Evolutionary conservation across 2,329 filamentous ascomycete species (phyloP).

Genomic region (Anisogramma anomala): DNA sequence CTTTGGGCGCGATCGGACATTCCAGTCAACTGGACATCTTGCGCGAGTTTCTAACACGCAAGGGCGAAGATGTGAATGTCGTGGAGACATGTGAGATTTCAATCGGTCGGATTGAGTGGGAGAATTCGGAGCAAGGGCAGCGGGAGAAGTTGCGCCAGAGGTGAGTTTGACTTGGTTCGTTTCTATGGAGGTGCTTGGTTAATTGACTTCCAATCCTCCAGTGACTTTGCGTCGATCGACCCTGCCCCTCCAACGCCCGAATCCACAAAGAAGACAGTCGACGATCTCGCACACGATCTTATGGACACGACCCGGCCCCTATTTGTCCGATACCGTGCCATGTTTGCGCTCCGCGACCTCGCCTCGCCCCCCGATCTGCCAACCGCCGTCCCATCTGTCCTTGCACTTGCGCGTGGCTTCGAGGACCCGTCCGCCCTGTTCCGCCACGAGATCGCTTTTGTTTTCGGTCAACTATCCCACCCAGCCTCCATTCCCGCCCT

Average conservation of each 20-base stretch:
- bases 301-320: conserved; percentile 70
- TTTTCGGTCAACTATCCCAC: conserved; percentile 92
- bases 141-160: conserved; percentile 70
- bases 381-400: conserved; percentile 77
- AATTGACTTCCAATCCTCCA: conserved; percentile 29
- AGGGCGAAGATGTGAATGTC: conserved; percentile 68
- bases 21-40: conserved; percentile 62
- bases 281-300: conserved; percentile 62
- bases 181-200: conserved; percentile 12
- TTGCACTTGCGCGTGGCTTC: conserved; percentile 76
- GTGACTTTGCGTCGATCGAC: conserved; percentile 91
- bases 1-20: conserved; percentile 77
- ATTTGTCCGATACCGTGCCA: conserved; percentile 90
- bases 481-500: conserved; percentile 93
- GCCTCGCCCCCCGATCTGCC: conserved; percentile 85
- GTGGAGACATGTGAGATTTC: conserved; percentile 95
- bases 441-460: conserved; percentile 95
- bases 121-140: conserved; percentile 61
- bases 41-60: conserved; percentile 59
- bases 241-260: conserved; percentile 81
- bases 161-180: conserved; percentile 34
- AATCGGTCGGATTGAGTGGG: conserved; percentile 88
- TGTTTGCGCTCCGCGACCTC: conserved; percentile 94
- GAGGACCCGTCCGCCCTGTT: conserved; percentile 82
- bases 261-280: conserved; percentile 51